A percentile compares a stretch with the other conserved stretches of the same genome.
These are phyloP conservation scores for Balamuthia mandrillaris DNA, from an alignment of 208 protist species.

Conservation along the genomic window DNA sequence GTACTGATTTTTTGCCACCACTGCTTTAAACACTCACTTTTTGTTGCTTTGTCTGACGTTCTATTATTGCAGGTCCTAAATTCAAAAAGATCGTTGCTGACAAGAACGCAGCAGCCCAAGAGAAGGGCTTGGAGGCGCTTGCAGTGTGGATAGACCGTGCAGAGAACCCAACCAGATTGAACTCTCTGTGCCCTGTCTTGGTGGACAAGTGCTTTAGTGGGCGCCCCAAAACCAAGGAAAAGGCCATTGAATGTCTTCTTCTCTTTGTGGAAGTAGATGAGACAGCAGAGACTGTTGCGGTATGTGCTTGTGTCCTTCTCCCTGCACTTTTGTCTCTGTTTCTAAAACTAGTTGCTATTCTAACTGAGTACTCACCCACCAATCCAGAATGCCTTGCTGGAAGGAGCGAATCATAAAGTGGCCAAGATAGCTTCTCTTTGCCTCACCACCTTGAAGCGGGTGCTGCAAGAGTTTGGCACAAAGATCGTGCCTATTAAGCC, in stretches of 20 bases:
- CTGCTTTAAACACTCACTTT: background rate
- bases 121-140: conserved; percentile 33
- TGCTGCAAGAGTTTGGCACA: conserved; percentile 12
- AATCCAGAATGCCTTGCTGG: conserved; percentile 8
- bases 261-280: conserved; percentile 30
- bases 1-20: background rate
- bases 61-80: background rate
- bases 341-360: background rate
- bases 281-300: conserved; percentile 4
- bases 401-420: background rate
- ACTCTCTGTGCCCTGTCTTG: background rate
- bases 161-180: conserved; percentile 38
- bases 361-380: background rate
- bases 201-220: conserved; percentile 27
- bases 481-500: conserved; percentile 27
- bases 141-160: conserved; percentile 32
- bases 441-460: background rate
- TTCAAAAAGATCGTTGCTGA: conserved; percentile 43
- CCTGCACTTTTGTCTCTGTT: background rate
- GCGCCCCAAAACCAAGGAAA: background rate
- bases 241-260: conserved; percentile 23
- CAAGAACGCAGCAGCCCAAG: conserved; percentile 38
- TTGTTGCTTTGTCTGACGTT: background rate
- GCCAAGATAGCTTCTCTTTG: background rate
- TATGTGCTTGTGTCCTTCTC: background rate